phyloP scores from a whole-genome alignment of 345 rosid species.

The Reutealis trisperma region DNA sequence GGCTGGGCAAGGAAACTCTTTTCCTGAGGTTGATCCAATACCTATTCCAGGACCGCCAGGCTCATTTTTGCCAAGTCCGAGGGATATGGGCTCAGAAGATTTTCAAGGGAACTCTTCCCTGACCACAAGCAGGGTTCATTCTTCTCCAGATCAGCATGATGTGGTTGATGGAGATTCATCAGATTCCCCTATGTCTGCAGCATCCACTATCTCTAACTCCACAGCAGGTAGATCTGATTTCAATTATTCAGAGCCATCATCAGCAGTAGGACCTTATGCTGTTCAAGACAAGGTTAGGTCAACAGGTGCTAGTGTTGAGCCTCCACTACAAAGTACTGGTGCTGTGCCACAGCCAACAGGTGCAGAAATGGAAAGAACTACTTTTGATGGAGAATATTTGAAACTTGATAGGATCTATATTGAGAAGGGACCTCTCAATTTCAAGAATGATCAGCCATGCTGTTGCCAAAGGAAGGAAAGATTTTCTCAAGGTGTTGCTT shows the following conservation, averaged over 20 bases:
- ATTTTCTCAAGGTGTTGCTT: conserved; percentile 42
- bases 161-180: conserved; percentile 69
- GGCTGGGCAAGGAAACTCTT: conserved; percentile 49
- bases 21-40: conserved; percentile 85
- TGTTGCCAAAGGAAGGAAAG: conserved; percentile 91
- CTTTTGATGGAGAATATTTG: conserved; percentile 36
- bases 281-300: conserved; percentile 38
- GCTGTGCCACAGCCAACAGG: conserved; percentile 36
- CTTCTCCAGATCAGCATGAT: conserved; percentile 78
- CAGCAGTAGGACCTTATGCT: conserved; percentile 36
- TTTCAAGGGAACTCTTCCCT: conserved; percentile 89
- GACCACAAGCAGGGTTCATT: conserved; percentile 71
- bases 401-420: conserved; percentile 33
- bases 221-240: conserved; percentile 40
- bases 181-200: conserved; percentile 79
- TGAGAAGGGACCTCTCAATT: conserved; percentile 47
- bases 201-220: conserved; percentile 74
- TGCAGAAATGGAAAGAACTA: conserved; percentile 27
- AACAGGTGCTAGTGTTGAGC: conserved; percentile 30
- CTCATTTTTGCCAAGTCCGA: conserved; percentile 92
- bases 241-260: conserved; percentile 39
- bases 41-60: conserved; percentile 99
- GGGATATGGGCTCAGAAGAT: conserved; percentile 84
- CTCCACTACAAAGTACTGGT: conserved; percentile 38
- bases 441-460: conserved; percentile 65